Evolutionary conservation across 176 grass and related monocot species (phyloP).

Genomic region (Avena insularis): DNA sequence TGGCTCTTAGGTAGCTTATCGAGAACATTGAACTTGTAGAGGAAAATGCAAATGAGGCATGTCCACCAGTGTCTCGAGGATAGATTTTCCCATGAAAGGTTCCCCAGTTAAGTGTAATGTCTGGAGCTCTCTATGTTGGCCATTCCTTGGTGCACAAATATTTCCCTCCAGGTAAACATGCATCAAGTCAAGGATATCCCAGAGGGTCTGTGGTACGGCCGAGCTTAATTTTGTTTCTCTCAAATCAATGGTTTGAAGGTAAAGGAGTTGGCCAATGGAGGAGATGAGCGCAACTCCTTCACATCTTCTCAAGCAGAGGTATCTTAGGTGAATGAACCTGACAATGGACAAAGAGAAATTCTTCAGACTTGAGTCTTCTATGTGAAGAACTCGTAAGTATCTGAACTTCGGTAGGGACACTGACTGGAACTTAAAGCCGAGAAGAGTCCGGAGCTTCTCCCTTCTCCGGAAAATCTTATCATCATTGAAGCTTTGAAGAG

Average conservation of each 20-base stretch:
- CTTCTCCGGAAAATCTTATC: background rate
- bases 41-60: background rate
- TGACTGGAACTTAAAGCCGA: constrained; percentile 32
- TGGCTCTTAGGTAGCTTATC: background rate
- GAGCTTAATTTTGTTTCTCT: background rate
- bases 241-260: constrained; percentile 46
- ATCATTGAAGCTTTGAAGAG: constrained; percentile 23
- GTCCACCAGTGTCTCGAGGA: background rate
- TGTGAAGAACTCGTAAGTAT: constrained; percentile 49
- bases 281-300: background rate
- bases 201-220: background rate
- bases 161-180: background rate
- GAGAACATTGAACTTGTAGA: background rate
- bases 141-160: background rate
- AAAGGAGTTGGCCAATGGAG: constrained; percentile 42
- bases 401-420: constrained; percentile 8
- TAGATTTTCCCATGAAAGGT: background rate
- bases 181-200: background rate
- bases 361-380: constrained; percentile 22
- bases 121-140: background rate
- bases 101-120: background rate
- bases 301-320: constrained; percentile 28
- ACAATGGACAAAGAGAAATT: constrained; percentile 9
- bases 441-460: constrained; percentile 5
- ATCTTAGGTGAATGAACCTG: constrained; percentile 38